Base-by-base conservation (phyloP, 2,329 filamentous ascomycete species). In the Pseudogymnoascus sp. region DNA sequence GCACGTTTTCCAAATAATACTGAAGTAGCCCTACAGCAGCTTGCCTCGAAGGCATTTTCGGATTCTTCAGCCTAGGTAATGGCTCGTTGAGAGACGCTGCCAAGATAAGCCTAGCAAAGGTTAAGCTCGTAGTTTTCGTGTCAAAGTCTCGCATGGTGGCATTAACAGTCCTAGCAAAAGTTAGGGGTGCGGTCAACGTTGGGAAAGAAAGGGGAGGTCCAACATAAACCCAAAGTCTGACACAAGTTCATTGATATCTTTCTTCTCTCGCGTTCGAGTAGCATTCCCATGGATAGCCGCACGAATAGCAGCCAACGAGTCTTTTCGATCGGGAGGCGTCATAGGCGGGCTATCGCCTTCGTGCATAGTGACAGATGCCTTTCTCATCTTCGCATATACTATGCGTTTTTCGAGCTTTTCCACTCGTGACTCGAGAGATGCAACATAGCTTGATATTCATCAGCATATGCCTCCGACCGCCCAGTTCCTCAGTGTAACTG, bases 61-160 rank as follows among this genome's bases (percentile, higher is more conserved):
- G 79, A 65, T 85, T 82, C 33, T 80, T 76, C 2, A 82, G 82
- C 53, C 83, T 81, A 4, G 90, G 89, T 21, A 96, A 77, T 7
- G 83, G 79, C 71, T 92, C 87, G 69, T 91, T 90, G 9, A 85
- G 85, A 38, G 90, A 87, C 5, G 93, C 89, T n/a, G 90, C 90
- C 28, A 96, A 78, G 23, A 97, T 89, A 19, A 97, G 82, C 36
- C 91, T 87, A 26, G 92, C 91, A 80, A 97, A 97, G 0, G 92
- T 96, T 83, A 96, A 96, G 71, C 91, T 91, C 65, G 86, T 89
- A 31, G 89, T 87, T 64, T 93, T 91, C 8, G 91, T 89, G 74
- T 96, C 91, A 72, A 97, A 97, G 75, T 97, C 95, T 72, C 92
- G 84, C 1, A 93, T 93, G 0, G 93, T 97, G 28, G 95, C 93